Conservation (phyloP, 192 early-diverging fungal genomes). For the Polychytrium aggregatum region DNA sequence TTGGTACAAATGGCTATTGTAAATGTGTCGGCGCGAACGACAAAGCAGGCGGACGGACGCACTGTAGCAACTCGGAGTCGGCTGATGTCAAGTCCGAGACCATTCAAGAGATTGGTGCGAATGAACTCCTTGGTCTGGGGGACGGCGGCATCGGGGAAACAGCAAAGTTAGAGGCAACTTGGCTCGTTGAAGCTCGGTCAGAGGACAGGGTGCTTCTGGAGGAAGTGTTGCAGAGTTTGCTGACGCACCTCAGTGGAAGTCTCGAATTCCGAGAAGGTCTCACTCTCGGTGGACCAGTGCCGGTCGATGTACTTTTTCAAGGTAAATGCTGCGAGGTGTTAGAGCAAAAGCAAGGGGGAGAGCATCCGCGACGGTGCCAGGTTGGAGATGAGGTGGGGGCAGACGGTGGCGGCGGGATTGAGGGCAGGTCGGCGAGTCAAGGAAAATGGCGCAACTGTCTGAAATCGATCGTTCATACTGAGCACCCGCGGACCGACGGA, state of each 20-base stretch:
- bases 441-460: too few species aligned
- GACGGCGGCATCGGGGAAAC: background rate
- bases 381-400: background rate
- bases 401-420: too few species aligned
- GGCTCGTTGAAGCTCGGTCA: constrained; percentile 48
- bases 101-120: constrained; percentile 41
- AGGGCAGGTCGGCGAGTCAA: too few species aligned
- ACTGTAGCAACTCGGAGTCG: constrained; percentile 57
- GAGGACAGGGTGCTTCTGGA: constrained; percentile 36
- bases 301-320: constrained; percentile 62
- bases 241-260: too few species aligned
- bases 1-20: background rate
- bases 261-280: too few species aligned
- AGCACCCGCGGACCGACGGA: too few species aligned
- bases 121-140: constrained; percentile 47
- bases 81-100: constrained; percentile 43
- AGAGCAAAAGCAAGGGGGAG: constrained; percentile 4
- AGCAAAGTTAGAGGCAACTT: constrained; percentile 18
- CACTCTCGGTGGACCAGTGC: constrained; percentile 50
- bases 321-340: constrained; percentile 51
- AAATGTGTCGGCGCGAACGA: background rate
- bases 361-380: constrained; percentile 9
- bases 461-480: too few species aligned
- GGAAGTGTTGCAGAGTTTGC: too few species aligned
- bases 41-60: constrained; percentile 6